These are phyloP conservation scores for Firmiana major DNA, from an alignment of 345 rosid genomes.

Conservation along the genomic window DNA sequence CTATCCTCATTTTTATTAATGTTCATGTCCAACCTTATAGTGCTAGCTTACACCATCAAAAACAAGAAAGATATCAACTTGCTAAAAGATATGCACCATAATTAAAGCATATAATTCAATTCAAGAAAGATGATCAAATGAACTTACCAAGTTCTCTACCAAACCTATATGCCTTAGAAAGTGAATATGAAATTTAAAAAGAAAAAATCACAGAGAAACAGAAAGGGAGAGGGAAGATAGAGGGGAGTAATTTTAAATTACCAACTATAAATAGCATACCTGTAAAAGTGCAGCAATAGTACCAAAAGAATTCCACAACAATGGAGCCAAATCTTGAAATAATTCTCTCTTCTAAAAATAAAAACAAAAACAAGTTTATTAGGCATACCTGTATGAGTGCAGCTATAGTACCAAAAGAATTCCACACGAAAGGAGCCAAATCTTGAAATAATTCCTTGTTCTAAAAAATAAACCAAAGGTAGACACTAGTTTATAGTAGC, in stretches of 20 bases:
- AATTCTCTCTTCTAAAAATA: conserved; percentile 77
- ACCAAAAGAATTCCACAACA: conserved; percentile 89
- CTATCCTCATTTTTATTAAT: background rate
- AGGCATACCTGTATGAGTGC: conserved; percentile 60
- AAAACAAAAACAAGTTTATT: conserved; percentile 16
- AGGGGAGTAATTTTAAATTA: background rate
- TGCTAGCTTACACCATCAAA: background rate
- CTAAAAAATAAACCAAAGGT: conserved; percentile 42
- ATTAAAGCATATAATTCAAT: background rate
- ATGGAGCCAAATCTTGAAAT: conserved; percentile 96
- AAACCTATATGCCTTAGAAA: background rate
- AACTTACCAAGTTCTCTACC: background rate
- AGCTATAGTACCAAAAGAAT: conserved; percentile 77
- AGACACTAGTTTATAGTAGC: conserved; percentile 31
- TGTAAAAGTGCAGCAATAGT: conserved; percentile 76
- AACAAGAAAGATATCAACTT: background rate
- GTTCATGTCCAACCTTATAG: background rate
- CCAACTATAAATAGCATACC: conserved; percentile 44
- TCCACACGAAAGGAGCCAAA: conserved; percentile 92
- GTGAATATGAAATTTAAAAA: background rate
- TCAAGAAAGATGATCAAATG: background rate
- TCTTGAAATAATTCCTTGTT: conserved; percentile 94
- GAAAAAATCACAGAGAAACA: background rate
- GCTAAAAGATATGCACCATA: background rate
- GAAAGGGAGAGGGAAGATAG: background rate